Conservation (phyloP, 805 yeast species). For the Saccharomycopsis amapae region DNA sequence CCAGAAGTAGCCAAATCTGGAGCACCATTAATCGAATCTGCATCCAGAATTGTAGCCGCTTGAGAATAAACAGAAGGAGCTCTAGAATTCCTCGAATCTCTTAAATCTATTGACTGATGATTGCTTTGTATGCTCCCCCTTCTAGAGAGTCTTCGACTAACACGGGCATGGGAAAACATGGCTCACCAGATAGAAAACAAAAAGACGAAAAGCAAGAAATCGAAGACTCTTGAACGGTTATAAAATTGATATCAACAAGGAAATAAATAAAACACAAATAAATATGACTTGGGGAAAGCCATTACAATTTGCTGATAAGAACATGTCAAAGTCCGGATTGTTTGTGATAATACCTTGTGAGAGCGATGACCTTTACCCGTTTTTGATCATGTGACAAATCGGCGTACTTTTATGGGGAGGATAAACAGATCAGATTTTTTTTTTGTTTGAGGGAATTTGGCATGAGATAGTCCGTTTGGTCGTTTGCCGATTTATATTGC, state of each 20-base stretch:
- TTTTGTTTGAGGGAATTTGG: background rate
- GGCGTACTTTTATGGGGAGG: no score
- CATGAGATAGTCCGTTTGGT: background rate
- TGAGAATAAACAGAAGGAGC: conserved; percentile 12
- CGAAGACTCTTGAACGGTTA: no score
- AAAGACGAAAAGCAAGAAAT: background rate
- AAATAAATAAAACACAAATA: no score
- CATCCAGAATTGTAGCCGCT: conserved; percentile 6
- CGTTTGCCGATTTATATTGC: background rate
- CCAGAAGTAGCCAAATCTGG: background rate
- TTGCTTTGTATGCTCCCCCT: conserved; percentile 6
- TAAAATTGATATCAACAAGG: no score
- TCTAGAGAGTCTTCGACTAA: conserved; percentile 16
- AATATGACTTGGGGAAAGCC: no score
- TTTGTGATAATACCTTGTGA: no score
- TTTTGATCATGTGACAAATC: no score
- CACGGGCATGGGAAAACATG: conserved; percentile 19
- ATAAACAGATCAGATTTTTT: background rate
- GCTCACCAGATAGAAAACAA: background rate
- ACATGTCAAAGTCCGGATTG: no score
- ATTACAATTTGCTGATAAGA: no score
- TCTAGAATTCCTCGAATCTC: background rate
- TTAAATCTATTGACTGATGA: background rate
- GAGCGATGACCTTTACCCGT: no score
- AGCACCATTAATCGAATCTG: background rate